A percentile compares a stretch with the other conserved stretches of the same genome.
Conservation (phyloP, 352 stramenopile genomes). For the Peronospora tabacina region DNA sequence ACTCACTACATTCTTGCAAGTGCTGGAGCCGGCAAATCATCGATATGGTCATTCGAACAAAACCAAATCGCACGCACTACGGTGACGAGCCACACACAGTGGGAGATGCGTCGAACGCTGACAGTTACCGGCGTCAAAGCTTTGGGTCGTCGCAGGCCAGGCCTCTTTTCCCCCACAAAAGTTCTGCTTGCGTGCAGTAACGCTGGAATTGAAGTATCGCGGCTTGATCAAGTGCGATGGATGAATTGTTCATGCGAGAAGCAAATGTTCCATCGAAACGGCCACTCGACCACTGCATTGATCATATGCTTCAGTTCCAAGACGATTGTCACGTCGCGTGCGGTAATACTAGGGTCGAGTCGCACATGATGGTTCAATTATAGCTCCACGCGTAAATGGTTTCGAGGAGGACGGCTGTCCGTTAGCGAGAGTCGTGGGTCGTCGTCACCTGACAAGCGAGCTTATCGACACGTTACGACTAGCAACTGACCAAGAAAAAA, state of each 20-base stretch:
- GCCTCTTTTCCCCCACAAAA: too few relatives aligned
- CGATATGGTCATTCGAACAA: constrained; percentile 1
- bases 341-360: not conserved
- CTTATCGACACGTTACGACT: not conserved
- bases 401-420: constrained; percentile 14
- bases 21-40: constrained; percentile 19
- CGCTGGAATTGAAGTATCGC: too few relatives aligned
- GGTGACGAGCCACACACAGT: constrained; percentile 7
- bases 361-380: constrained; percentile 1
- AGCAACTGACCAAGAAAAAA: not conserved
- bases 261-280: too few relatives aligned
- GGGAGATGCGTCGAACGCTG: constrained; percentile 11
- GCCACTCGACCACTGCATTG: too few relatives aligned
- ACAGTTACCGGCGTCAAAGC: constrained; percentile 8
- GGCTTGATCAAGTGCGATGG: too few relatives aligned
- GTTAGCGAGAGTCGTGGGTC: constrained; percentile 2
- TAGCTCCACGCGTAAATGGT: constrained; percentile 6
- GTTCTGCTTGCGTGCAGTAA: too few relatives aligned
- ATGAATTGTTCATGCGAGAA: too few relatives aligned
- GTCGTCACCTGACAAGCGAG: not conserved
- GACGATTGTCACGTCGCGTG: not conserved
- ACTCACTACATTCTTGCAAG: not conserved
- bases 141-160: not conserved
- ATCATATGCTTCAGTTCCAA: too few relatives aligned
- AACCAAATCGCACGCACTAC: constrained; percentile 10